These are phyloP conservation scores for Penicillium verhagenii DNA, from an alignment of 495 filamentous ascomycete species.

Conservation along the genomic window DNA sequence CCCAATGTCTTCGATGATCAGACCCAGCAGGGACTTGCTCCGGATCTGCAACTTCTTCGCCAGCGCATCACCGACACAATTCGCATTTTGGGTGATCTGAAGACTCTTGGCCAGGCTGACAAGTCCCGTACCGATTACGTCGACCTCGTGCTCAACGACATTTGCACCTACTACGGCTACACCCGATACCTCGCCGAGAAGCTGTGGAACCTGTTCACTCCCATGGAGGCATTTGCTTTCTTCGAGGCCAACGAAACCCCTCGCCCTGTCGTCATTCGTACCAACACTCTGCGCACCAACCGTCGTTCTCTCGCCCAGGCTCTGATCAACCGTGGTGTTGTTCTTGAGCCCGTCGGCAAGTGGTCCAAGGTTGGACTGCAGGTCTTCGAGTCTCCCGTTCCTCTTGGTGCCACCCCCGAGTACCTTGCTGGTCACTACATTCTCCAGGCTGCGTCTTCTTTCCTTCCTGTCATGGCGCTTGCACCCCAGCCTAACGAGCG, in stretches of 20 bases:
- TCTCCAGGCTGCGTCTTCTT: constrained; percentile 92
- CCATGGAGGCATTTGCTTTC: constrained; percentile 94
- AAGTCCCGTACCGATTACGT: constrained; percentile 86
- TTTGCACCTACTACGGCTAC: constrained; percentile 93
- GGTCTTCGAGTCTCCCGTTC: constrained; percentile 90
- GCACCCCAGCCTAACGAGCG: constrained; percentile 92
- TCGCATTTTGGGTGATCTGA: constrained; percentile 84
- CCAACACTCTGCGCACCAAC: constrained; percentile 92
- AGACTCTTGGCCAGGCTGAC: constrained; percentile 71
- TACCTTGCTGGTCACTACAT: constrained; percentile 98
- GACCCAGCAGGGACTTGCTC: constrained; percentile 63
- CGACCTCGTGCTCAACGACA: constrained; percentile 80
- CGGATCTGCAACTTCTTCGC: constrained; percentile 85
- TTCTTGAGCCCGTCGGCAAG: constrained; percentile 93
- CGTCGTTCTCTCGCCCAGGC: constrained; percentile 89
- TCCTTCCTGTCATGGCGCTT: constrained; percentile 96
- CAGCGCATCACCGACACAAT: constrained; percentile 92
- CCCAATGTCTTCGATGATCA: constrained; percentile 69
- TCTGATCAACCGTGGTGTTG: constrained; percentile 95
- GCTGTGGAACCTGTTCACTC: constrained; percentile 84
- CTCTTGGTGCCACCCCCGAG: constrained; percentile 95
- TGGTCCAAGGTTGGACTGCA: constrained; percentile 98
- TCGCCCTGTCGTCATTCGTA: constrained; percentile 83
- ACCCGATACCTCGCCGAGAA: constrained; percentile 81
- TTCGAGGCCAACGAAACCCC: constrained; percentile 97